Evolutionary conservation across 257 asterid genomes (phyloP).

Genomic region (Nicotiana tabacum): DNA sequence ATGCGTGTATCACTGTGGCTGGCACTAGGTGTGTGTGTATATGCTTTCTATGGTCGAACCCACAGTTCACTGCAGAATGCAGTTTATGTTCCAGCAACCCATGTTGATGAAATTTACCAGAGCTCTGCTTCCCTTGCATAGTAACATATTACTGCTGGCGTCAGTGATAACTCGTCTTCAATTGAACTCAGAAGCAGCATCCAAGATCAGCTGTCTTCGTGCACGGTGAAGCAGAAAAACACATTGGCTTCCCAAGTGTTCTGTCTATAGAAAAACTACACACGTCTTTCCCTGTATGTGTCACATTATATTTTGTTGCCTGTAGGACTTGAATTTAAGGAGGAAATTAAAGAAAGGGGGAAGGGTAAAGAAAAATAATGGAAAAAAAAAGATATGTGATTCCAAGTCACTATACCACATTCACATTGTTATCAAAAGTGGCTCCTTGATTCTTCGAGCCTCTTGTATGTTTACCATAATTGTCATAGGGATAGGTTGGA

Average conservation of each 20-base stretch:
- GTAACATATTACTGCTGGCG: neutral
- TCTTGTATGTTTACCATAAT: neutral
- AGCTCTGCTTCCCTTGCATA: conserved; percentile 28
- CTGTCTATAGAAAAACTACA: too few species aligned
- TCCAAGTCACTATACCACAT: neutral
- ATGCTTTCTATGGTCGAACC: conserved; percentile 47
- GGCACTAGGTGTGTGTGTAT: conserved; percentile 41
- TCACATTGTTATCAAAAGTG: neutral
- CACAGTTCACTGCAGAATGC: conserved; percentile 54
- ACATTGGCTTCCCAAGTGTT: neutral
- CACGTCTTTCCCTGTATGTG: neutral
- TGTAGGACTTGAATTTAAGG: neutral
- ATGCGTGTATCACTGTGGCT: conserved; percentile 62
- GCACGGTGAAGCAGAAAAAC: neutral
- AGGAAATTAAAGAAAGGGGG: neutral
- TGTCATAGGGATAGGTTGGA: neutral
- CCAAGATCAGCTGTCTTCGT: neutral
- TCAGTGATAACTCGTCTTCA: neutral
- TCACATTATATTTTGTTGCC: neutral
- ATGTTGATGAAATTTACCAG: conserved; percentile 58
- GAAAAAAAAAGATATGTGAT: neutral
- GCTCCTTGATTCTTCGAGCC: neutral
- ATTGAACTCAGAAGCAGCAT: neutral
- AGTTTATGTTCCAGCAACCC: conserved; percentile 64
- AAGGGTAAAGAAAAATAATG: neutral